Percentiles rank a stretch among this genome's conserved stretches.
These are phyloP conservation scores for Hypomontagnella submonticulosa DNA, from an alignment of 495 filamentous ascomycete genomes.

Conservation along the genomic window DNA sequence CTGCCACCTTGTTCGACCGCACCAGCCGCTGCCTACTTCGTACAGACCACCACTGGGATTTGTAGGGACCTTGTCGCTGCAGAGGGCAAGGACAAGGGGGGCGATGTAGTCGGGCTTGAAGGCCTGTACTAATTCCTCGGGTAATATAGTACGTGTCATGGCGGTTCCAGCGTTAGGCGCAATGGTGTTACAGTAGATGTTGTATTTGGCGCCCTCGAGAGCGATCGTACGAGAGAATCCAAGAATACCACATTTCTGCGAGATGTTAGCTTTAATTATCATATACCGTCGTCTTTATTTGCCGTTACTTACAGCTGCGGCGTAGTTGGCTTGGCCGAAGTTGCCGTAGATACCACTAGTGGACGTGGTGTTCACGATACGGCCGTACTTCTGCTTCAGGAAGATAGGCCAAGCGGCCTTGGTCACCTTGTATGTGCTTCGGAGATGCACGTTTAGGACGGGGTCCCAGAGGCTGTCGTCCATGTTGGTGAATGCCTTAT, in stretches of 20 bases:
- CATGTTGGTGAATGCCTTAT: constrained; percentile 99
- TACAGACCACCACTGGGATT: constrained; percentile 90
- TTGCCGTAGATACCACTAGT: constrained; percentile 99
- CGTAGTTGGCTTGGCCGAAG: constrained; percentile 98
- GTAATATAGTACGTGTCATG: constrained; percentile 95
- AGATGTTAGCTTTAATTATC: constrained; percentile 33
- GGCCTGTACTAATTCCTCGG: constrained; percentile 97
- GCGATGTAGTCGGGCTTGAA: constrained; percentile 99
- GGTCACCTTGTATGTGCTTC: constrained; percentile 95
- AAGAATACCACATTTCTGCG: constrained; percentile 88
- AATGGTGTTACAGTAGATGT: constrained; percentile 98
- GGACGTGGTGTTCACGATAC: constrained; percentile 94
- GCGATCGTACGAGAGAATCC: constrained; percentile 94
- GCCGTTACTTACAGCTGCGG: constrained; percentile 75
- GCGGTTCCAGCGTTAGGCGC: constrained; percentile 96
- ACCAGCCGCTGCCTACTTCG: constrained; percentile 97
- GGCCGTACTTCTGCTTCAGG: constrained; percentile 98
- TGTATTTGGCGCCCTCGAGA: constrained; percentile 94
- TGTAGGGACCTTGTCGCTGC: constrained; percentile 86
- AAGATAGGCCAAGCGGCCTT: constrained; percentile 99
- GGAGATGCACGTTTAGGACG: constrained; percentile 90
- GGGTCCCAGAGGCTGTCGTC: constrained; percentile 92
- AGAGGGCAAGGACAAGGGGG: constrained; percentile 86
- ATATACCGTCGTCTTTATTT: background rate
- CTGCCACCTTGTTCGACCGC: constrained; percentile 93